These are phyloP conservation scores for Ascochyta viciae-villosae DNA, from an alignment of 2,329 filamentous ascomycete species.

Conservation along the genomic window DNA sequence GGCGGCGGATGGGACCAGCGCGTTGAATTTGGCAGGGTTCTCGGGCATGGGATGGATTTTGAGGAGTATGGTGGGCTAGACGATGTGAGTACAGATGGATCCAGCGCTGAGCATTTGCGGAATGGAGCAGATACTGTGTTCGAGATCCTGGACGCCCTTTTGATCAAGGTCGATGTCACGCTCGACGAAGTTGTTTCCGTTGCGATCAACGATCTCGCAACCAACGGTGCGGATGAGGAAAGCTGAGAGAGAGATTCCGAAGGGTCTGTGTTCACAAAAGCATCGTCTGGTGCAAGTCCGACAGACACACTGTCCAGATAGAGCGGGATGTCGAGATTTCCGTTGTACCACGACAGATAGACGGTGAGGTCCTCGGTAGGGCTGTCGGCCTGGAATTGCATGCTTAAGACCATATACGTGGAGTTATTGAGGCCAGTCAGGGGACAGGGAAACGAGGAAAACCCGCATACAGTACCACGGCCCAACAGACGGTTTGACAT, in stretches of 20 bases:
- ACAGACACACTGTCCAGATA: constrained; percentile 2
- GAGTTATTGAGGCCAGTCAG: neutral
- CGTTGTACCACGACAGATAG: constrained; percentile 11
- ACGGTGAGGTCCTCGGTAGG: neutral
- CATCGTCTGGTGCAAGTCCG: neutral
- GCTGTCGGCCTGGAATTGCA: neutral
- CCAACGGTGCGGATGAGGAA: neutral
- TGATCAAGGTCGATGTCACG: no score
- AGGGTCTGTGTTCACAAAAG: neutral
- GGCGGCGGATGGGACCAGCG: neutral
- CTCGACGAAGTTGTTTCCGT: no score
- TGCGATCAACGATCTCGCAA: neutral
- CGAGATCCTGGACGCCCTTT: neutral
- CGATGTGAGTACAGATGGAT: no score
- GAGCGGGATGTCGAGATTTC: constrained; percentile 2
- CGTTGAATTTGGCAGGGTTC: neutral
- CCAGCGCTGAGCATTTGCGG: neutral
- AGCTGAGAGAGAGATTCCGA: neutral
- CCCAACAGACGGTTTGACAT: neutral
- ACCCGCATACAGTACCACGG: constrained; percentile 7
- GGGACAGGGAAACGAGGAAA: neutral
- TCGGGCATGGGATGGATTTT: neutral
- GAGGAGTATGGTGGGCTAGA: neutral
- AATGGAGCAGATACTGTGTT: neutral
- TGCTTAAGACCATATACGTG: neutral